Percentiles rank a stretch among this genome's conserved stretches.
Conservation (phyloP, 345 rosid genomes). For the Brassica carinata region DNA sequence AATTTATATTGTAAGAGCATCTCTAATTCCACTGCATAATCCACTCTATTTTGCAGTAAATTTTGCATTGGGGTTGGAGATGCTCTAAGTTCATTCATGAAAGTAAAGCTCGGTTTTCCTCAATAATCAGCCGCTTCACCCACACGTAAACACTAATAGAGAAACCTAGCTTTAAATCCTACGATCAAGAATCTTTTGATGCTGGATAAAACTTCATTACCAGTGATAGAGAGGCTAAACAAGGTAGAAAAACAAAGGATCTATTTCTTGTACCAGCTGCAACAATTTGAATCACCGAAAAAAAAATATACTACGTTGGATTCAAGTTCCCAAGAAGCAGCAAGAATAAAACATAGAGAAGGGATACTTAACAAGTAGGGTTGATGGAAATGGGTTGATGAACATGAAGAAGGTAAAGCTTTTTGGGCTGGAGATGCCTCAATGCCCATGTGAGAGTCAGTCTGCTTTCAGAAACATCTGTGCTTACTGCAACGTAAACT, state of each 20-base stretch:
- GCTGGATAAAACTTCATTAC: neutral
- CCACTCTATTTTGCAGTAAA: too few relatives aligned
- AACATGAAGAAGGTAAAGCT: slow-evolving; percentile 50
- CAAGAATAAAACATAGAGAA: neutral
- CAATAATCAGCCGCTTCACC: neutral
- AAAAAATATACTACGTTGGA: neutral
- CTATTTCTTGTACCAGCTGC: neutral
- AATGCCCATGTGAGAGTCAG: slow-evolving; percentile 58
- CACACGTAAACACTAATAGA: neutral
- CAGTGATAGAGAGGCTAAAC: neutral
- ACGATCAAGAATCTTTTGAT: neutral
- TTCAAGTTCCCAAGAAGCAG: too few relatives aligned
- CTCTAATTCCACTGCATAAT: too few relatives aligned
- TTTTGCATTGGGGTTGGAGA: too few relatives aligned
- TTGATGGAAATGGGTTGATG: slow-evolving; percentile 37
- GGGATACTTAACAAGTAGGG: slow-evolving; percentile 16
- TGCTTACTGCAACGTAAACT: slow-evolving; percentile 62
- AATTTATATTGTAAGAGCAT: too few relatives aligned
- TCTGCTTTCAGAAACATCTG: slow-evolving; percentile 46
- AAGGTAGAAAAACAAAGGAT: neutral
- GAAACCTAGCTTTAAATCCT: slow-evolving; percentile 1
- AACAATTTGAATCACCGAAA: neutral
- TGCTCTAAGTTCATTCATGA: neutral
- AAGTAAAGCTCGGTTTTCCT: neutral
- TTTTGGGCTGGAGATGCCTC: slow-evolving; percentile 40